Base-by-base conservation (phyloP, 2,329 filamentous ascomycete genomes). In the Ophiostoma piceae region DNA sequence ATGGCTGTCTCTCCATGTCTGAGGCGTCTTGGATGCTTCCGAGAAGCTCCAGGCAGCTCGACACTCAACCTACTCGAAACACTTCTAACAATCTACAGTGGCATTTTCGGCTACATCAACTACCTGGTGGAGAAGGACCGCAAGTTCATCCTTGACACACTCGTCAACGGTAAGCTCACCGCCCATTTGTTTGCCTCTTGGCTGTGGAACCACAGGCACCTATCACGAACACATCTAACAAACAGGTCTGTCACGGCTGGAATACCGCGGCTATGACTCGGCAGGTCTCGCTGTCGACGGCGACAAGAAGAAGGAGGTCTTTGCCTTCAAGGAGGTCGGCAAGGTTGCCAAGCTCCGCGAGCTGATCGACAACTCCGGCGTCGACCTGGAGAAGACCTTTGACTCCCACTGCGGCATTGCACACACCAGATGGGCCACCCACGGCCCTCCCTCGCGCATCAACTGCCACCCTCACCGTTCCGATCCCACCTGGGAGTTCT, bases 381-480 rank as follows among this genome's bases (percentile, higher is more conserved):
- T 93, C 82, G 92, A 99, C 82, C 84, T 93, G 76, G 91, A 87
- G 80, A 96, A 97, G 86, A 87, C 93, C 78, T 98, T 97, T 80
- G 95, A 98, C 82, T 97, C 94, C 78, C 95, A 99, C 84, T 94
- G 92, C 78, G 95, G 94, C 80, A 98, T 99, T 84, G 92, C 95
- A 80, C 95, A 99, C 89, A 99, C 95, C 74, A 89, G 95, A 81
- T 99, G 95, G 95, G 95, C 95, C 76, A 99, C 95, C 76, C 95
- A 99, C 85, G 95, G 95, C 70, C 89, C 92, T 73, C 95, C 95
- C 69, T 97, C 94, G 74, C 91, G 93, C 77, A 78, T 90, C 79
- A 99, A 99, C 87, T 99, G 95, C 89, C 95, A 99, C 82, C 95
- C 95, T 77, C 94, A 98, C 87, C 89, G 94, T 82, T 98, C 94